Percentiles rank a stretch among this genome's conserved stretches.
phyloP scores from a whole-genome alignment of 1,284 basidiomycete genomes.

The Ustilago crameri region DNA sequence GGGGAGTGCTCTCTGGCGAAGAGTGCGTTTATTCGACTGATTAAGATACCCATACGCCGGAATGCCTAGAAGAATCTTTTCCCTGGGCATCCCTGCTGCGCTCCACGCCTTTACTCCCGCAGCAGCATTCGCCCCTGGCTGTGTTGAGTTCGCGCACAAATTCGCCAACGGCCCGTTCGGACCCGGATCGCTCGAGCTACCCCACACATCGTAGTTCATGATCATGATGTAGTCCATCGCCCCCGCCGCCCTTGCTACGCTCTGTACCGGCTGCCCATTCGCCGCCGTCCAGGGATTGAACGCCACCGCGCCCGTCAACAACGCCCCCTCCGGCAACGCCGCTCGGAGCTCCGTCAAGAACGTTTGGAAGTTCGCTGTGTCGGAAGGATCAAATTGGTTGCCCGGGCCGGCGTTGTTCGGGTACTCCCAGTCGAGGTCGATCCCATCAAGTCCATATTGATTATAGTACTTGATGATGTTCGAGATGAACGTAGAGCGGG shows the following conservation, averaged over 20 bases:
- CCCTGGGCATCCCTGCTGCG: conserved; percentile 56
- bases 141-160: conserved; percentile 57
- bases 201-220: conserved; percentile 66
- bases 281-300: conserved; percentile 40
- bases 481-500: conserved; percentile 38
- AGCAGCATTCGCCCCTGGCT: conserved; percentile 55
- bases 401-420: conserved; percentile 20
- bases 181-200: conserved; percentile 39
- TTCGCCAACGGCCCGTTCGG: conserved; percentile 62
- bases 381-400: conserved; percentile 59
- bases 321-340: conserved; percentile 70
- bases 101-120: conserved; percentile 57
- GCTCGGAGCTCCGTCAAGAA: conserved; percentile 65
- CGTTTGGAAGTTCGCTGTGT: conserved; percentile 57
- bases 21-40: conserved; percentile 14
- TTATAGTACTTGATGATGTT: conserved; percentile 69
- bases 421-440: conserved; percentile 75
- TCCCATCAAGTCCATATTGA: conserved; percentile 72
- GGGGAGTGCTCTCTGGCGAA: conserved; percentile 4
- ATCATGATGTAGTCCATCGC: conserved; percentile 59
- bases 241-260: conserved; percentile 44
- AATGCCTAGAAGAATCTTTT: conserved; percentile 60
- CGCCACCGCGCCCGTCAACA: conserved; percentile 57
- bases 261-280: conserved; percentile 45
- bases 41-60: conserved; percentile 60